Percentiles rank a stretch among this genome's conserved stretches.
phyloP scores from a whole-genome alignment of 2,329 filamentous ascomycete genomes.

The Ascosphaera pollenicola region DNA sequence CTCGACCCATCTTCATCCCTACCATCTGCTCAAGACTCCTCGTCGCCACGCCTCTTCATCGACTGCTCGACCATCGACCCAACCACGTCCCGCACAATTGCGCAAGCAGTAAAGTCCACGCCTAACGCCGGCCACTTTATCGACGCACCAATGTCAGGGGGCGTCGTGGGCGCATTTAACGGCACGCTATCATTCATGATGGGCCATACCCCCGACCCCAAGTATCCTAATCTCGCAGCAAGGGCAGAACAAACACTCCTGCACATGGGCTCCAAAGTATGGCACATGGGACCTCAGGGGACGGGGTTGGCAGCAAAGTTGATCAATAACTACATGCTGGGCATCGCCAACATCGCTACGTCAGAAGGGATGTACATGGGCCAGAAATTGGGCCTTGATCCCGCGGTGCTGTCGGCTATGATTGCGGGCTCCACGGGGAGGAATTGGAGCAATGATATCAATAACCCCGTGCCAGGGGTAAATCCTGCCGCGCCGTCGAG shows the following conservation, averaged over 20 bases:
- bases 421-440: slow-evolving; percentile 87
- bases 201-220: slow-evolving; percentile 33
- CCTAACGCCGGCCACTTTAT: slow-evolving; percentile 51
- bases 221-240: slow-evolving; percentile 29
- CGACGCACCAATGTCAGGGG: slow-evolving; percentile 92
- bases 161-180: slow-evolving; percentile 72
- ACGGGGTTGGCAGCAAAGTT: slow-evolving; percentile 79
- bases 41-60: slow-evolving; percentile 48
- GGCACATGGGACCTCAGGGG: slow-evolving; percentile 70
- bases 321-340: slow-evolving; percentile 91
- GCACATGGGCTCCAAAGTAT: slow-evolving; percentile 66
- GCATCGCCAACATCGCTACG: slow-evolving; percentile 67
- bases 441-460: slow-evolving; percentile 91
- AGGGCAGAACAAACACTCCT: slow-evolving; percentile 47
- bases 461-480: slow-evolving; percentile 82
- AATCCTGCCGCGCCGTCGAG: slow-evolving; percentile 52
- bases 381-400: slow-evolving; percentile 38
- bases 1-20: slow-evolving; percentile 22
- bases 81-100: slow-evolving; percentile 57
- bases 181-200: slow-evolving; percentile 94
- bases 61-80: slow-evolving; percentile 96
- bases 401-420: slow-evolving; percentile 52
- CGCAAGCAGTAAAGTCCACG: slow-evolving; percentile 42
- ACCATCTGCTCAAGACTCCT: not conserved
- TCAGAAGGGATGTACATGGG: slow-evolving; percentile 46